Base-by-base conservation (phyloP, 768 basidiomycete genomes). In the Arthromyces matolae region DNA sequence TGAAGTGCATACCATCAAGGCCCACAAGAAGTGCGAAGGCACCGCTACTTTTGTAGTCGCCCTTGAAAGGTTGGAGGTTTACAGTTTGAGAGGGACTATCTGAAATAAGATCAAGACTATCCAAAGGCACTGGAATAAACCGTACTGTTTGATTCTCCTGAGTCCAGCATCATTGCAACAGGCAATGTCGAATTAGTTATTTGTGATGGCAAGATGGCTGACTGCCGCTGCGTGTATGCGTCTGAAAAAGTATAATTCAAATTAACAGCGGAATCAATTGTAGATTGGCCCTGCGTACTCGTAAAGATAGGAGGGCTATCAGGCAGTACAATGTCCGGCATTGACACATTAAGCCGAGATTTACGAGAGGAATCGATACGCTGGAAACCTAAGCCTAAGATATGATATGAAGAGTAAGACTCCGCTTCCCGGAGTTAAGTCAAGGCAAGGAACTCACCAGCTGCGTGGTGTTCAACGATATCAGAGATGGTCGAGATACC, bases 341-440 rank as follows among this genome's bases (percentile, higher is more conserved):
- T n/a, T n/a, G n/a, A n/a, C n/a, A n/a, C n/a, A n/a, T n/a, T n/a
- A n/a, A 52, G 42, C 19, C 32, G 44, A 34, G 47, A 25, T 28
- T 50, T 51, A 5, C 20, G 18, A 10, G 53, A 47, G 12, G 37
- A 13, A 22, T 51, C 49, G 16, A 51, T 44, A 9, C 50, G 49
- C 19, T 45, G 53, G 24, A 47, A 54, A 19, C 53, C 53, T 12
- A 54, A 42, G 13, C 37, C 53, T 54, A n/a, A n/a, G n/a, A n/a
- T n/a, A n/a, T n/a, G n/a, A n/a, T n/a, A 19, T 6, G 12, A 7
- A 29, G 5, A 14, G 31, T 13, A 28, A 22, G 27, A 7, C 10
- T 16, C 20, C 7, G 28, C 20, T 25, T 18, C 1, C 22, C 45
- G 27, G 33, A 12, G 19, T n/a, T 35, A 14, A 14, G 25, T 22